Base-by-base conservation (phyloP, 768 basidiomycete genomes). In the Collybia nuda region DNA sequence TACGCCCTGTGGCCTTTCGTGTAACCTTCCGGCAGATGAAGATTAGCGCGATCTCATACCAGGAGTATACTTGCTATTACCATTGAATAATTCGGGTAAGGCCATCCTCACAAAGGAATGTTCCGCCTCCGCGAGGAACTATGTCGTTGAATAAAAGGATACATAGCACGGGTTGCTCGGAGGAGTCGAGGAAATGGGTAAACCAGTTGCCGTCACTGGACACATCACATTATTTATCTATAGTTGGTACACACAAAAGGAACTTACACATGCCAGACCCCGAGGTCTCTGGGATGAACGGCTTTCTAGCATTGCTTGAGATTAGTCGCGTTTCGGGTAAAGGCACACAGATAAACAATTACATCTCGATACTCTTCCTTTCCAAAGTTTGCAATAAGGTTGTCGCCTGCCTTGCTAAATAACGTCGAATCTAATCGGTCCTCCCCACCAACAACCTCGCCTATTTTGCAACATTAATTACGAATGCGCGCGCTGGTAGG, bases 171-270 rank as follows among this genome's bases (percentile, higher is more conserved):
- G 47, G 39, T 40, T 48, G 47, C 14, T 48, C 47, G 19, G 47
- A 40, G 4, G 47, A 48, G 39, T 48, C 47, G 22, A 48, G 47
- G 47, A 48, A 48, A 26, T 48, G 47, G 38, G 37, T 39, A 26
- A 48, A 48, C 47, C 47, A 48, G 18, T 48, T 48, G 19, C 47
- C 47, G 7, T 48, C 47, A 6, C 47, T 46, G 12, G 19, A 11
- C 12, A n/a, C 39, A 3, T 14, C 8, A 15, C 37, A 12, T 9
- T 18, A 38, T 26, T 8, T 11, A 11, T 11, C 3, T 4, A 14
- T 32, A 14, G 32, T 32, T 11, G 32, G 28, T 8, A 45, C 4
- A 2, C 6, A 28, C 23, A 8, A 18, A 26, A 5, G 19, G 9
- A 3, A 48, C 47, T n/a, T 28, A 48, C 47, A 40, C 24, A 11